A percentile compares a stretch with the other conserved stretches of the same genome.
These are phyloP conservation scores for Fraxinus nigra DNA, from an alignment of 305 asterid species.

Conservation along the genomic window DNA sequence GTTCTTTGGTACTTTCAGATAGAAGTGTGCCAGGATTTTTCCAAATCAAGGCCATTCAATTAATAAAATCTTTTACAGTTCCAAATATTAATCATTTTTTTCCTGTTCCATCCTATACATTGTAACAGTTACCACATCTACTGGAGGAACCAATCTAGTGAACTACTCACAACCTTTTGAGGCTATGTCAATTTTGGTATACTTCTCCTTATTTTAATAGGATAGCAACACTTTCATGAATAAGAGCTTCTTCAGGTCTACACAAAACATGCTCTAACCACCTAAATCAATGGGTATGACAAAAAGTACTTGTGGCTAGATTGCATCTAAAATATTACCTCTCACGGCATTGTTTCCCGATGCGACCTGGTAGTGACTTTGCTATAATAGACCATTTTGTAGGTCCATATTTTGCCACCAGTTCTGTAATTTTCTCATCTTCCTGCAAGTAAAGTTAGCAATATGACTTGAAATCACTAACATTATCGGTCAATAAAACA, in stretches of 20 bases:
- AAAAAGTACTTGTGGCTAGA: not conserved
- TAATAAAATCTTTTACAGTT: not conserved
- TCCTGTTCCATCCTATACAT: not conserved
- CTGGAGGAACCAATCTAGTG: not conserved
- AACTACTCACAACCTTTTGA: not conserved
- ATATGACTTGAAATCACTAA: conserved; percentile 17
- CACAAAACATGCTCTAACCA: not conserved
- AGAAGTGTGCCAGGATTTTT: not conserved
- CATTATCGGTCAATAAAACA: conserved; percentile 20
- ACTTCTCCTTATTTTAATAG: not conserved
- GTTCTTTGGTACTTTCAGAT: not conserved
- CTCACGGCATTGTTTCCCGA: conserved; percentile 99
- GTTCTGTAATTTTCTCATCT: conserved; percentile 73
- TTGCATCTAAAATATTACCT: conserved; percentile 53
- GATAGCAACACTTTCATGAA: not conserved
- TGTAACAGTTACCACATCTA: not conserved
- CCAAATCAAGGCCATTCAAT: not conserved
- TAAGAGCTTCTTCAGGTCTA: not conserved
- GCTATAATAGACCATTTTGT: conserved; percentile 96
- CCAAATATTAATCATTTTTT: not conserved
- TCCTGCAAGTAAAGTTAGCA: conserved; percentile 53
- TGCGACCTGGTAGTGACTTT: conserved; percentile 89
- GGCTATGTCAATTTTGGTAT: not conserved
- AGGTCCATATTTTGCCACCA: conserved; percentile 82
- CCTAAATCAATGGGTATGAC: not conserved